phyloP scores from a whole-genome alignment of 1,284 basidiomycete genomes.

The Austroboletus novae-zelandiae region DNA sequence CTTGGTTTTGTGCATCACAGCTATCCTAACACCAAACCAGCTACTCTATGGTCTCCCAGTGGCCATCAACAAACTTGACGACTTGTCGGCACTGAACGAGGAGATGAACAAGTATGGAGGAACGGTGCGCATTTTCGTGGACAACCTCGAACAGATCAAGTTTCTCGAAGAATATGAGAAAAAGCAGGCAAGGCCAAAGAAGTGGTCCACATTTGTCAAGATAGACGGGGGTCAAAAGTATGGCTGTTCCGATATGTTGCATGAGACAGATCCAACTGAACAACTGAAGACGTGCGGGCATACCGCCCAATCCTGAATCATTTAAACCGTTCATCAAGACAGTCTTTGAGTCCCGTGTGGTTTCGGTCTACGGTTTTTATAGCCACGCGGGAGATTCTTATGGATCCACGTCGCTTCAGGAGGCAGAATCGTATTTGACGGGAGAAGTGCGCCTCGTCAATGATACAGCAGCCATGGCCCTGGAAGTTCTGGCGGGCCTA shows the following conservation, averaged over 20 bases:
- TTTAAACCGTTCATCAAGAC: conserved; percentile 57
- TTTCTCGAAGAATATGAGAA: conserved; percentile 61
- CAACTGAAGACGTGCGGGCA: conserved; percentile 74
- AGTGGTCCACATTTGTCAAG: conserved; percentile 81
- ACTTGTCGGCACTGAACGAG: conserved; percentile 61
- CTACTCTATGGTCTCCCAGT: conserved; percentile 80
- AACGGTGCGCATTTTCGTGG: conserved; percentile 67
- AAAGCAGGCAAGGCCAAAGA: conserved; percentile 37
- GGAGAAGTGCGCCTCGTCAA: conserved; percentile 75
- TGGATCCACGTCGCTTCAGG: conserved; percentile 59
- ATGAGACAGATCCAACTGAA: conserved; percentile 4
- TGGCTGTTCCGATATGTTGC: conserved; percentile 25
- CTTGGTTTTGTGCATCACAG: not conserved
- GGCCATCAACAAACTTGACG: conserved; percentile 67
- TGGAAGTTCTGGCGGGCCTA: conserved; percentile 43
- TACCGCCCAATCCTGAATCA: conserved; percentile 49
- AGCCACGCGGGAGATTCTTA: conserved; percentile 79
- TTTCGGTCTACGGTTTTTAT: conserved; percentile 82
- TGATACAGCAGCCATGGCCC: conserved; percentile 58
- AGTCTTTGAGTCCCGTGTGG: conserved; percentile 50
- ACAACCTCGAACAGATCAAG: conserved; percentile 70
- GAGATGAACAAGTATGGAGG: conserved; percentile 52
- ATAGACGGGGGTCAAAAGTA: conserved; percentile 78
- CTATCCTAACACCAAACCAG: conserved; percentile 37
- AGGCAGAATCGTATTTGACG: conserved; percentile 66